Evolutionary conservation across 208 protist species (phyloP).

Genomic region (Borovskyia barvae): DNA sequence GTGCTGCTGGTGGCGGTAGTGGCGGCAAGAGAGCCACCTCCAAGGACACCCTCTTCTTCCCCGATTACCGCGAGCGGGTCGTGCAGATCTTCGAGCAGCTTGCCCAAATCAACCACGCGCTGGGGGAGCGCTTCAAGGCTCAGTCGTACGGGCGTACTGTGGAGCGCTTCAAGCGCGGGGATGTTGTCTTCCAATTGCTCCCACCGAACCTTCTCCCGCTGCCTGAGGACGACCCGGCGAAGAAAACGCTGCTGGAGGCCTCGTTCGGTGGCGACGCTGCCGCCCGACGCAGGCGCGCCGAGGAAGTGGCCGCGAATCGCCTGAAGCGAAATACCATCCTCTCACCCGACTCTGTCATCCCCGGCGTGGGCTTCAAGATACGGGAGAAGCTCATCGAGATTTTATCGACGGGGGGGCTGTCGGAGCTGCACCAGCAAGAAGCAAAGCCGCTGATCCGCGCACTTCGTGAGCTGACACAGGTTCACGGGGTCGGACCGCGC

Average conservation of each 20-base stretch:
- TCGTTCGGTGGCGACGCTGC: conserved; percentile 2
- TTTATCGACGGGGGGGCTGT: conserved; percentile 68
- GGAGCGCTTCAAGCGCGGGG: conserved; percentile 58
- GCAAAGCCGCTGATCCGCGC: conserved; percentile 75
- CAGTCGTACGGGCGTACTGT: conserved; percentile 58
- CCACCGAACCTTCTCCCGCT: conserved; percentile 69
- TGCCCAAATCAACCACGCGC: conserved; percentile 71
- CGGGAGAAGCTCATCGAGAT: conserved; percentile 80
- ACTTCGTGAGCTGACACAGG: conserved; percentile 72
- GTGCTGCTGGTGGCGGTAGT: background rate
- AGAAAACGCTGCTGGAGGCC: conserved; percentile 4
- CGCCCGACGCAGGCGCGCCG: background rate
- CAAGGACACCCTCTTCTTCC: conserved; percentile 39
- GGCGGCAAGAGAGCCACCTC: conserved; percentile 9
- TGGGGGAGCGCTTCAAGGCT: conserved; percentile 80
- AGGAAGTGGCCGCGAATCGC: conserved; percentile 34
- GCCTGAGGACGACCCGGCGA: conserved; percentile 35
- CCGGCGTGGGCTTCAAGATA: conserved; percentile 68
- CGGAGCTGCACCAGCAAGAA: conserved; percentile 64
- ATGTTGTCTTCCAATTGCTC: conserved; percentile 63
- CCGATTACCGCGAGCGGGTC: conserved; percentile 77
- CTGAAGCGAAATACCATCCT: conserved; percentile 38
- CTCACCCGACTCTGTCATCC: conserved; percentile 25
- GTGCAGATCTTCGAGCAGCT: conserved; percentile 76
- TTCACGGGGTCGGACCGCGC: conserved; percentile 87